Percentiles rank a stretch among this genome's conserved stretches.
These are phyloP conservation scores for Meyerozyma smithsonii DNA, from an alignment of 1,139 yeast species.

Conservation along the genomic window DNA sequence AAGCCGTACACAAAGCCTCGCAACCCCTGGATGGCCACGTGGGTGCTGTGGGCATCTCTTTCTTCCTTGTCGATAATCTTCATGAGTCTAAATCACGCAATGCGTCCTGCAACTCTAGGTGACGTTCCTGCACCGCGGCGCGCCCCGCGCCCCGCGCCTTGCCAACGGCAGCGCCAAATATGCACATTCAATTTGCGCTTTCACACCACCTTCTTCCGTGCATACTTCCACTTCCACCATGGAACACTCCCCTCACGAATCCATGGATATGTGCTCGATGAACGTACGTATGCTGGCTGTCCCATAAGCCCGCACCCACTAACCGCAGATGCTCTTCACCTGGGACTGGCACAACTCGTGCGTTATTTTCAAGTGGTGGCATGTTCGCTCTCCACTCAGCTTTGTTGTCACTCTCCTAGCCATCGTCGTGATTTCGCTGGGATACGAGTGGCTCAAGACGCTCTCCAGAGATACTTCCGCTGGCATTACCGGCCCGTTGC, in stretches of 20 bases:
- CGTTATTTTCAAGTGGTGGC: conserved; percentile 78
- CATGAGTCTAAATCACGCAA: conserved; percentile 17
- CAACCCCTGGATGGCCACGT: conserved; percentile 33
- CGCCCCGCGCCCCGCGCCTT: too few species aligned
- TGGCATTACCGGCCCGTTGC: conserved; percentile 28
- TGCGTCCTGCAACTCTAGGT: neutral
- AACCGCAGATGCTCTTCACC: conserved; percentile 61
- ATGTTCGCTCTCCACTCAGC: conserved; percentile 48
- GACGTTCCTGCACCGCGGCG: too few species aligned
- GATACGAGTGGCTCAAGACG: conserved; percentile 55
- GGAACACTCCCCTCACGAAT: conserved; percentile 8
- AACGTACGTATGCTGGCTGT: conserved; percentile 26
- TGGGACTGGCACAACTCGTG: conserved; percentile 76
- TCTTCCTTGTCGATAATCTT: conserved; percentile 38
- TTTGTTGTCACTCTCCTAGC: conserved; percentile 50
- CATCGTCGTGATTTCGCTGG: conserved; percentile 46
- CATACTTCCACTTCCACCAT: neutral
- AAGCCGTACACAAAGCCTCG: conserved; percentile 41
- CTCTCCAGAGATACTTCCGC: conserved; percentile 13
- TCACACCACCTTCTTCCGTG: too few species aligned
- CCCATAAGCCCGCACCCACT: neutral
- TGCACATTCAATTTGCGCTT: neutral
- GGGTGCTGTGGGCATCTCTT: conserved; percentile 36
- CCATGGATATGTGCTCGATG: conserved; percentile 54
- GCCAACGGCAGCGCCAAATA: neutral